Evolutionary conservation across 1,284 basidiomycete genomes (phyloP), one percentile per base, ranked within the genome.

Genomic region (Jaminaea rosea): DNA sequence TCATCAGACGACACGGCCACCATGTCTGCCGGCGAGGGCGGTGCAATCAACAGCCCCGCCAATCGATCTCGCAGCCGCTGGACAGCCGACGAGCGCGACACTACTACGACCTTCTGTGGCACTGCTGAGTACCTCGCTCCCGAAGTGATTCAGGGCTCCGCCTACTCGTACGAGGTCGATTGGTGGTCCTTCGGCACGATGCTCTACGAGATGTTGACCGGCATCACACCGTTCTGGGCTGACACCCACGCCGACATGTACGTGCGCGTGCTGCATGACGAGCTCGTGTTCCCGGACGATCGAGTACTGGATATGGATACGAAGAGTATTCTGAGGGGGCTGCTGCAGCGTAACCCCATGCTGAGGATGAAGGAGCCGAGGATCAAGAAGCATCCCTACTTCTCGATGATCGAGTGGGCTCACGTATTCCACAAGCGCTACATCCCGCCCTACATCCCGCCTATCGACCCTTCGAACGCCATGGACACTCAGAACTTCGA

Each of bases 111-210:
- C 10, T 90, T 90, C 72, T 90, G 88, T 73, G 87, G 87, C 21
- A 55, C 52, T 36, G 15, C 50, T 41, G 23, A 59, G 39, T 56
- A 47, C 47, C 21, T 66, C 47, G 62, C 74, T 4, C 74, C 74
- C 15, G 71, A 75, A 58, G 89, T 97, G 47, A 88, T 97, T 65
- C 86, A 90, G 67, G 87, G 90, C 3, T 76, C 87, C 60, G 82
- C 87, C 17, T 96, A 97, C 75, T 86, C 86, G 58, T 96, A 92
- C 69, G 88, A 92, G 63, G 89, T 93, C 19, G 92, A 97, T 73
- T 93, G 90, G 88, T 97, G 92, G 91, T 87, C 86, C 60, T 87
- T 94, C 67, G 92, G 92, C 17, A 96, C 91, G 56, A 94, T 97
- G 85, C 78, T 96, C 52, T 91, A 87, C 74, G 93, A 97, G 78